Percentiles rank a stretch among this genome's conserved stretches.
phyloP scores from a whole-genome alignment of 768 basidiomycete species.

The Leucocoprinus leucothites region DNA sequence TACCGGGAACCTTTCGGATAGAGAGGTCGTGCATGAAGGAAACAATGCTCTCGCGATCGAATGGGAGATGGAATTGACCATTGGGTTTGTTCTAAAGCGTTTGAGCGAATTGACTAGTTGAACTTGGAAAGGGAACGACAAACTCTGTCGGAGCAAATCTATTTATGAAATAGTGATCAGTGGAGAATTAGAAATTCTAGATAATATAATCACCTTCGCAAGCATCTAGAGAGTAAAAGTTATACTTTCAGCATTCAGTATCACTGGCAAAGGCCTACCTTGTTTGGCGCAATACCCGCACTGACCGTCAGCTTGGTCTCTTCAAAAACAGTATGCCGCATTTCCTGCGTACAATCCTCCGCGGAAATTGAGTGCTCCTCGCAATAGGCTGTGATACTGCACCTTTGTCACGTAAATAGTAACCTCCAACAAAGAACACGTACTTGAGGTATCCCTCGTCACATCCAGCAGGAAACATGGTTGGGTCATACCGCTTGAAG shows the following conservation, averaged over 20 bases:
- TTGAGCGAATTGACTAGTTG: slow-evolving; percentile 2
- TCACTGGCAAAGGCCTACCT: slow-evolving; percentile 45
- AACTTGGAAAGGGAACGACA: slow-evolving; percentile 7
- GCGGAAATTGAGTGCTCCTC: slow-evolving; percentile 57
- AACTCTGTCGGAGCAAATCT: slow-evolving; percentile 94
- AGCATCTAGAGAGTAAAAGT: slow-evolving; percentile 59
- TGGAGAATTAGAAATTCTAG: not conserved
- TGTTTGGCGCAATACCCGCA: slow-evolving; percentile 94
- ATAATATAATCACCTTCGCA: slow-evolving; percentile 63
- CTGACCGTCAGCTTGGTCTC: slow-evolving; percentile 89
- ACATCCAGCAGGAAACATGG: slow-evolving; percentile 72
- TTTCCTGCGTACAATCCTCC: slow-evolving; percentile 73
- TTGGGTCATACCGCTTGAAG: slow-evolving; percentile 68
- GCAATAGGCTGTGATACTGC: slow-evolving; percentile 84
- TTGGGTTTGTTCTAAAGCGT: slow-evolving; percentile 82
- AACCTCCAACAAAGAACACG: slow-evolving; percentile 20
- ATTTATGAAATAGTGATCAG: slow-evolving; percentile 2
- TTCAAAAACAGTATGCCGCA: slow-evolving; percentile 67
- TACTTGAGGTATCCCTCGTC: slow-evolving; percentile 95
- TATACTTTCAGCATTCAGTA: slow-evolving; percentile 12
- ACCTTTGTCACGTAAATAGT: slow-evolving; percentile 9
- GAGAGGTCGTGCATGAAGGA: slow-evolving; percentile 79
- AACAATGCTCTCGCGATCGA: slow-evolving; percentile 58
- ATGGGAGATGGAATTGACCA: slow-evolving; percentile 80
- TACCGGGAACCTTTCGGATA: slow-evolving; percentile 84